Conservation (phyloP, 2,329 filamentous ascomycete species). For the Colletotrichum chlorophyti region DNA sequence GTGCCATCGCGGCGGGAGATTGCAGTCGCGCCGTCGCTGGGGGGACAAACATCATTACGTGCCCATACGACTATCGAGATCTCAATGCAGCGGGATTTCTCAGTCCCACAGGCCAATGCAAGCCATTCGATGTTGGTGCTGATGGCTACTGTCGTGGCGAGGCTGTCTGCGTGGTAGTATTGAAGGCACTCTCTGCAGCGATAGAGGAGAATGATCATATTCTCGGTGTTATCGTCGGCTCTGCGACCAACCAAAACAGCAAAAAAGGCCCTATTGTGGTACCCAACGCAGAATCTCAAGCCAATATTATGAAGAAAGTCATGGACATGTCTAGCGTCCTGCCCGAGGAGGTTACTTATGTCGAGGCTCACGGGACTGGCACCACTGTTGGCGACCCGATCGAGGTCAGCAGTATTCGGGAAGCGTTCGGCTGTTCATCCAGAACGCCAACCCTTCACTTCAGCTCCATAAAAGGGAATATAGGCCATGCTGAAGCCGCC, state of each 20-base stretch:
- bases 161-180: conserved; percentile 48
- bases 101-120: conserved; percentile 40
- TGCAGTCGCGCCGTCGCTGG: conserved; percentile 44
- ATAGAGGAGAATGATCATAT: conserved; percentile 53
- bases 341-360: conserved; percentile 4
- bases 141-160: conserved; percentile 61
- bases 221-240: conserved; percentile 46
- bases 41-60: conserved; percentile 44
- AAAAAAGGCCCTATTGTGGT: not conserved
- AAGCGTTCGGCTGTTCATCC: not conserved
- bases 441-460: conserved; percentile 40
- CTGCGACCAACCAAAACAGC: conserved; percentile 49
- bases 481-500: conserved; percentile 42
- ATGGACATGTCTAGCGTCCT: conserved; percentile 40
- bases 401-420: conserved; percentile 51
- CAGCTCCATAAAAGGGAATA: conserved; percentile 41
- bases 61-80: conserved; percentile 30
- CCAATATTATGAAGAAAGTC: conserved; percentile 55
- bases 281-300: conserved; percentile 35
- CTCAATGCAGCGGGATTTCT: conserved; percentile 35
- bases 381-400: conserved; percentile 50
- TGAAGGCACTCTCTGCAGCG: conserved; percentile 55
- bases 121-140: conserved; percentile 39
- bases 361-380: conserved; percentile 55
- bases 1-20: conserved; percentile 40